Evolutionary conservation across 2,329 filamentous ascomycete genomes (phyloP).

Genomic region (Ceratocystis huliohia): DNA sequence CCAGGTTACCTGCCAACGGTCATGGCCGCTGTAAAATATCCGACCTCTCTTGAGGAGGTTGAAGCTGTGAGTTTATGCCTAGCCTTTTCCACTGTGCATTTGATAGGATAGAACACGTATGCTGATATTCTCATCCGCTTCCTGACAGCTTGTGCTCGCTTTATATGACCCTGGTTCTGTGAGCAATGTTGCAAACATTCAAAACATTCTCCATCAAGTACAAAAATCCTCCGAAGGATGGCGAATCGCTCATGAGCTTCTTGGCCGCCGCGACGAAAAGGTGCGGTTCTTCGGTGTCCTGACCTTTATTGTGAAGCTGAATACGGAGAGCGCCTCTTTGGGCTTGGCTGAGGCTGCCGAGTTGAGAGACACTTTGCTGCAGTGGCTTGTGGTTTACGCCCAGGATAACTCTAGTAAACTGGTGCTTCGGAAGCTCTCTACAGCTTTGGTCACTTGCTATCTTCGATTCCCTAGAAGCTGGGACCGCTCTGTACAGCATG

Average conservation of each 20-base stretch:
- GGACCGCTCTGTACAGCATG: slow-evolving; percentile 50
- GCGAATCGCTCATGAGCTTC: slow-evolving; percentile 66
- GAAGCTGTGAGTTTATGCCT: slow-evolving; percentile 19
- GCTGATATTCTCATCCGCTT: not conserved
- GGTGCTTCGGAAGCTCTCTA: slow-evolving; percentile 61
- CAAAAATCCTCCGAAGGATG: slow-evolving; percentile 74
- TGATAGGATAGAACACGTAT: not conserved
- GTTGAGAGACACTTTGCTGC: slow-evolving; percentile 47
- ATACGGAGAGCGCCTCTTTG: slow-evolving; percentile 57
- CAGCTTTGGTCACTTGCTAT: slow-evolving; percentile 65
- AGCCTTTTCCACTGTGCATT: not conserved
- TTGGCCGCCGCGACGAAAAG: slow-evolving; percentile 56
- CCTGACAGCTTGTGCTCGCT: slow-evolving; percentile 35
- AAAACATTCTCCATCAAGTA: slow-evolving; percentile 63
- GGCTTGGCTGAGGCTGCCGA: slow-evolving; percentile 44
- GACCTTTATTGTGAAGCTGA: slow-evolving; percentile 88
- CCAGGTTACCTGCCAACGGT: not conserved
- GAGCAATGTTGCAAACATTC: slow-evolving; percentile 39
- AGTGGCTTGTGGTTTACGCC: slow-evolving; percentile 48
- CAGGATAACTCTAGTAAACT: slow-evolving; percentile 42
- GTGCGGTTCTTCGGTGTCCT: slow-evolving; percentile 86
- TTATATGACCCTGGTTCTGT: slow-evolving; percentile 42
- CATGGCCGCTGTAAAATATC: slow-evolving; percentile 16
- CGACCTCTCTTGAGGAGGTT: slow-evolving; percentile 19
- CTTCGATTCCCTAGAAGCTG: slow-evolving; percentile 56